Evolutionary conservation across 2,329 filamentous ascomycete species (phyloP).

Genomic region (Niveomyces coronatus): DNA sequence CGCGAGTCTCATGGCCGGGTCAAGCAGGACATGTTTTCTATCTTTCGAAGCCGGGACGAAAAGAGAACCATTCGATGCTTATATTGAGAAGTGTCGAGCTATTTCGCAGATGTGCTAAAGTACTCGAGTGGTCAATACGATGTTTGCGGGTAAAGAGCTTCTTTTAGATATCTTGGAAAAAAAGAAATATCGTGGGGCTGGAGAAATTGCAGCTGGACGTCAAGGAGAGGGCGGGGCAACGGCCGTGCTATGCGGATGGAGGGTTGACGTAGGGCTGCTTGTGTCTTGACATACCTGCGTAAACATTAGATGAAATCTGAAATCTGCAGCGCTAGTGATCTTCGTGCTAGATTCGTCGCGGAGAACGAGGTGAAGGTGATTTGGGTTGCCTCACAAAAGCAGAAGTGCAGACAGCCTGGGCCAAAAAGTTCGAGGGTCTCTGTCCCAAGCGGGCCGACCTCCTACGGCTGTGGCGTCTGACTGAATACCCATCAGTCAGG

Average conservation of each 20-base stretch:
- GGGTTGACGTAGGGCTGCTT: too few species aligned
- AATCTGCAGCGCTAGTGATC: too few species aligned
- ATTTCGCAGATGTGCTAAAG: too few species aligned
- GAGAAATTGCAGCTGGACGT: constrained; percentile 8
- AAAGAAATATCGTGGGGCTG: constrained; percentile 9
- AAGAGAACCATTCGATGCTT: not conserved
- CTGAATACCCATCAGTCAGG: constrained; percentile 10
- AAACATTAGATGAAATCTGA: too few species aligned
- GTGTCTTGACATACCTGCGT: too few species aligned
- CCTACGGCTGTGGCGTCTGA: constrained; percentile 10
- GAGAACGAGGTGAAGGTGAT: not conserved
- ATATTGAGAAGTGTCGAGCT: not conserved
- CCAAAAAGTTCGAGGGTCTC: constrained; percentile 9
- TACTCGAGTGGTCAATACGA: too few species aligned
- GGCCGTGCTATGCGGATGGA: not conserved
- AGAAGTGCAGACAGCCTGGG: constrained; percentile 2
- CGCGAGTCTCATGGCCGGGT: constrained; percentile 8
- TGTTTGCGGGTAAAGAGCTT: not conserved
- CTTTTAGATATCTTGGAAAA: not conserved
- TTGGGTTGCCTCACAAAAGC: constrained; percentile 1
- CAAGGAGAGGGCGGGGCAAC: constrained; percentile 6
- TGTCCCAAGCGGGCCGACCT: constrained; percentile 7
- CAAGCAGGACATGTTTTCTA: constrained; percentile 9
- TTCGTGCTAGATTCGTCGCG: not conserved
- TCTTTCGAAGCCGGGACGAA: not conserved